A percentile compares a stretch with the other conserved stretches of the same genome.
These are phyloP conservation scores for Annona squamosa DNA, from an alignment of 164 flowering plant species.

Conservation along the genomic window DNA sequence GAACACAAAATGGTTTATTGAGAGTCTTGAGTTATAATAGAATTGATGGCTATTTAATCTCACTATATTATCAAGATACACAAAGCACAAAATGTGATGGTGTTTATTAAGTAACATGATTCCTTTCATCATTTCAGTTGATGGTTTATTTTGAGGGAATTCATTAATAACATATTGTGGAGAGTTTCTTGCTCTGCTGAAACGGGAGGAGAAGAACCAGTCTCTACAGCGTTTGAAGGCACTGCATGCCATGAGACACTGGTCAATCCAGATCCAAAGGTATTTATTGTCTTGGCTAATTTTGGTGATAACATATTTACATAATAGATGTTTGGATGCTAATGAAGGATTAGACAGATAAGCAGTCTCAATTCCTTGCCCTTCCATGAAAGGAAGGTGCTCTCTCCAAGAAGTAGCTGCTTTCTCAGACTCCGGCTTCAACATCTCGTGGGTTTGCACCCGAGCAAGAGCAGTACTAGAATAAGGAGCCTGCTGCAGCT, in stretches of 20 bases:
- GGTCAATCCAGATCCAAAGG: neutral
- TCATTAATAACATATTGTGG: neutral
- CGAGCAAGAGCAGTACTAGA: too few relatives aligned
- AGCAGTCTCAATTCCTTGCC: too few relatives aligned
- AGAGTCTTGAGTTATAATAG: too few relatives aligned
- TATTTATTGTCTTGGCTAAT: neutral
- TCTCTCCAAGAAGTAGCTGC: too few relatives aligned
- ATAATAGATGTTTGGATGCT: neutral
- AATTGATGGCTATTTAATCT: too few relatives aligned
- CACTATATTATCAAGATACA: too few relatives aligned
- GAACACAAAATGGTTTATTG: too few relatives aligned
- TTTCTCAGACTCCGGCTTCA: too few relatives aligned
- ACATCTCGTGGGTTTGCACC: too few relatives aligned
- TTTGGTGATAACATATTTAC: neutral
- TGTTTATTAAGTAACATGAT: neutral
- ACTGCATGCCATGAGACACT: neutral
- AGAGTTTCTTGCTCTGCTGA: neutral
- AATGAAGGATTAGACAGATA: too few relatives aligned
- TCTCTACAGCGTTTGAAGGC: neutral
- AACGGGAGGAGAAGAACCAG: slow-evolving; percentile 1
- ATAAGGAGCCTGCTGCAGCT: too few relatives aligned
- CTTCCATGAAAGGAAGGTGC: too few relatives aligned
- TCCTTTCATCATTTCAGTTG: neutral
- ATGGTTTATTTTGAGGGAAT: neutral
- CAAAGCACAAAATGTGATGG: neutral